Evolutionary conservation across 179 eudicot species (phyloP), one percentile per base, ranked within the genome.

Genomic region (Corrigiola litoralis): DNA sequence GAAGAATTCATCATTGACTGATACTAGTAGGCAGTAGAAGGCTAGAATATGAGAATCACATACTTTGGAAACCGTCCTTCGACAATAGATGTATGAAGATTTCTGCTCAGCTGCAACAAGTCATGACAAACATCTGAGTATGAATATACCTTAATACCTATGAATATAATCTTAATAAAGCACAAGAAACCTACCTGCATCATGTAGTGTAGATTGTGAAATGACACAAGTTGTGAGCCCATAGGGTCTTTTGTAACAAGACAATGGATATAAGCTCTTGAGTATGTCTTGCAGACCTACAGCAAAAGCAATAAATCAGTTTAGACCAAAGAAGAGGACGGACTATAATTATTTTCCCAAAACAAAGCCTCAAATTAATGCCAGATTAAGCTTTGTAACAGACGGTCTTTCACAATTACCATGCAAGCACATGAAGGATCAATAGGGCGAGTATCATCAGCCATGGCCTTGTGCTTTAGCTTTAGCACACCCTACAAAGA

Each of bases 201-300:
- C 96, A 92, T 92, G 80, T 86, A 89, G 77, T 73, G 76, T 55
- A 91, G 59, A 71, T 91, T 91, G 81, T 91, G 97, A 74, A 84
- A 91, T 2, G 97, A 91, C 41, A 91, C 74, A 72, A 92, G 96
- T 67, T 92, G 96, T 74, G 96, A 89, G 45, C 97, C 97, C 96
- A 92, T 85, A 4, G 96, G 89, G 67, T 92, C 96, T 81, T 89
- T 92, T 6, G 97, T 92, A 42, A 89, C 97, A 61, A 87, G 95
- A 78, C 89, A 83, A 63, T 92, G 96, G 50, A 92, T 75, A 51
- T 86, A 91, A 12, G 97, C 96, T 69, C 96, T 89, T 7, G 89
- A 75, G 71, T 85, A 92, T 47, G 61, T 92, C 83, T 89, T 82
- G 79, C 96, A 89, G 24, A 87, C 95, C 97, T 89, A 61, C 36